Conservation (phyloP, 2,329 filamentous ascomycete genomes). For the Phaeomoniella chlamydospora region DNA sequence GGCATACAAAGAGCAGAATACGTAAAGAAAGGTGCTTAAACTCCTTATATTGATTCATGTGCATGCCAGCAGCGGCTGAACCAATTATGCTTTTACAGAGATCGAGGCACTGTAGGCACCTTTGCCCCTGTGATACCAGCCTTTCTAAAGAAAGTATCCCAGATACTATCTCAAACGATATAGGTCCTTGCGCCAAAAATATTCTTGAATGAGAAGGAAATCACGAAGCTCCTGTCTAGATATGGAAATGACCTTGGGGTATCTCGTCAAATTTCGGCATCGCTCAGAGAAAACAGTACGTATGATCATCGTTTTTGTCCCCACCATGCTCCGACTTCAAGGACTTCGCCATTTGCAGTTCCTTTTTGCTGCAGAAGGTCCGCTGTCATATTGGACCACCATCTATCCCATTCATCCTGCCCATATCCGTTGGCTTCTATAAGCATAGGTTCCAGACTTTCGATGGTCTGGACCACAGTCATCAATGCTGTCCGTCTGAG, state of each 20-base stretch:
- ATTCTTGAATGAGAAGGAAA: constrained; percentile 25
- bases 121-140: constrained; percentile 1
- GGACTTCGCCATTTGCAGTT: constrained; percentile 69
- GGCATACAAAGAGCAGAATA: constrained; percentile 69
- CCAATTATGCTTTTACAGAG: constrained; percentile 37
- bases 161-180: constrained; percentile 91
- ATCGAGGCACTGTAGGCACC: constrained; percentile 74
- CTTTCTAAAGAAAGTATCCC: constrained; percentile 5
- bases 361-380: constrained; percentile 69
- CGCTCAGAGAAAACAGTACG: background rate
- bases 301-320: constrained; percentile 35
- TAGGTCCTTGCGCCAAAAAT: constrained; percentile 68
- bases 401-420: constrained; percentile 82
- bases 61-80: too few species aligned
- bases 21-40: constrained; percentile 82
- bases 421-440: constrained; percentile 74
- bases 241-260: background rate
- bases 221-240: too few species aligned
- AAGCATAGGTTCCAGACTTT: constrained; percentile 69
- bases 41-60: too few species aligned
- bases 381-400: constrained; percentile 76
- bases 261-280: background rate
- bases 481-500: constrained; percentile 66
- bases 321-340: constrained; percentile 56
- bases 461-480: constrained; percentile 70